Base-by-base conservation (phyloP, 2,329 filamentous ascomycete species). In the Ophiocordyceps camponoti-floridani region DNA sequence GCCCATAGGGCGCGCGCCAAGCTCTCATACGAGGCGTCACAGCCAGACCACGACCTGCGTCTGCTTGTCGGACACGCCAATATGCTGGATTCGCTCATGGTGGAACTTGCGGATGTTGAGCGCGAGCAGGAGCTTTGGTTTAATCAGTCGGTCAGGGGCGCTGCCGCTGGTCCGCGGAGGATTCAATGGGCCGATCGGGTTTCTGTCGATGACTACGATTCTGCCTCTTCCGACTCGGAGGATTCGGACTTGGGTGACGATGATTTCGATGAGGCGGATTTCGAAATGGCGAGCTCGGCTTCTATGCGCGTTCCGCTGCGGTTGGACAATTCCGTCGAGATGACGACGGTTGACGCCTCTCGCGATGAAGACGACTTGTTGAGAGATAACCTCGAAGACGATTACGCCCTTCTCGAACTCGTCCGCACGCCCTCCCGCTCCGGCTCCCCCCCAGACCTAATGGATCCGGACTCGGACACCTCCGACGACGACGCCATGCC, bases 21-120 rank as follows among this genome's bases (percentile, higher is more conserved):
- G 86, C 87, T 98, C 59, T 87, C 87, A 52, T 77, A 75, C 51
- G 89, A 96, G 70, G 91, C 91, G 69, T 78, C 80, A 64, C 82
- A 82, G 58, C 72, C 85, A 56, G 89, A 96, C 62, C 91, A 96
- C 74, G 80, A 96, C 71, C 84, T 98, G 51, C 81, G 89, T 60
- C 78, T 93, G 41, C 82, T 98, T 48, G 91, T 98, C 56, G 91
- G 89, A 57, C 91, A 98, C 67, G 91, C 91, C 70, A 98, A 96
- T 74, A 82, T 96, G 42, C 84, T 98, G 62, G 91, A 98, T 68
- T 82, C 81, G 38, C 70, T 98, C 59, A 96, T 96, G 91, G 76
- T 91, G 54, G 71, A 75, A 59, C 84, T 98, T 47, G 84, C 87
- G 64, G 85, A 94, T 47, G 89, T 89, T 59, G 91, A 96, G 72